Evolutionary conservation across 2,329 filamentous ascomycete species (phyloP).

Genomic region (Berkeleyomyces rouxiae): DNA sequence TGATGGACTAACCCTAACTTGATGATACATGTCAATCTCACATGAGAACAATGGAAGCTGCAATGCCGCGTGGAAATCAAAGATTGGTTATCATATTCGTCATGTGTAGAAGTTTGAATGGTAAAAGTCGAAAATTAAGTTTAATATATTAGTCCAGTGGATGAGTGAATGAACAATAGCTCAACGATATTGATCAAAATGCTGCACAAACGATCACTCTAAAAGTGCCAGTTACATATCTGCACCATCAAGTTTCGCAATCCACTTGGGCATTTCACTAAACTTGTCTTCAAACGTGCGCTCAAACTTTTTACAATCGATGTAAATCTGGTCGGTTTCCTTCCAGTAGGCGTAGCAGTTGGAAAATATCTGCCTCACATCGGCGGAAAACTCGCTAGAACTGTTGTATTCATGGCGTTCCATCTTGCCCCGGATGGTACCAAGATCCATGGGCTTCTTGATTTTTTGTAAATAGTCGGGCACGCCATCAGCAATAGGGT

Average conservation of each 20-base stretch:
- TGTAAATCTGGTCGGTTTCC: constrained; percentile 36
- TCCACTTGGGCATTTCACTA: constrained; percentile 41
- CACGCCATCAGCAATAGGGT: constrained; percentile 38
- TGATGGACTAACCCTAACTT: background rate
- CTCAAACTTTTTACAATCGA: constrained; percentile 39
- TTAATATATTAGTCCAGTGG: too few species aligned
- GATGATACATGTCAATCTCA: background rate
- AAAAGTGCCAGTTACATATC: background rate
- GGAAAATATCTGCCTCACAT: constrained; percentile 44
- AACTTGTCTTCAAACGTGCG: constrained; percentile 44
- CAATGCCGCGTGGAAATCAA: too few species aligned
- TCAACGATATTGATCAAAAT: too few species aligned
- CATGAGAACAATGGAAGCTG: too few species aligned
- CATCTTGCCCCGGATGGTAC: constrained; percentile 44
- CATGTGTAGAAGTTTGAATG: too few species aligned
- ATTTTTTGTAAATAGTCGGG: constrained; percentile 46
- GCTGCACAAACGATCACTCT: too few species aligned
- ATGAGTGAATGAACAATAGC: too few species aligned
- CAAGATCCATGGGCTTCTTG: constrained; percentile 44
- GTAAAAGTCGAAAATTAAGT: too few species aligned
- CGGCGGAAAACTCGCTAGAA: constrained; percentile 36
- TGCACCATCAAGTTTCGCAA: constrained; percentile 30
- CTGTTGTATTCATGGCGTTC: constrained; percentile 33
- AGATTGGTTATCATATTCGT: too few species aligned
- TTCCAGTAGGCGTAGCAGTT: constrained; percentile 51